Percentiles rank a stretch among this genome's conserved stretches.
Conservation (phyloP, 805 yeast genomes). For the Ogataea haglerorum region DNA sequence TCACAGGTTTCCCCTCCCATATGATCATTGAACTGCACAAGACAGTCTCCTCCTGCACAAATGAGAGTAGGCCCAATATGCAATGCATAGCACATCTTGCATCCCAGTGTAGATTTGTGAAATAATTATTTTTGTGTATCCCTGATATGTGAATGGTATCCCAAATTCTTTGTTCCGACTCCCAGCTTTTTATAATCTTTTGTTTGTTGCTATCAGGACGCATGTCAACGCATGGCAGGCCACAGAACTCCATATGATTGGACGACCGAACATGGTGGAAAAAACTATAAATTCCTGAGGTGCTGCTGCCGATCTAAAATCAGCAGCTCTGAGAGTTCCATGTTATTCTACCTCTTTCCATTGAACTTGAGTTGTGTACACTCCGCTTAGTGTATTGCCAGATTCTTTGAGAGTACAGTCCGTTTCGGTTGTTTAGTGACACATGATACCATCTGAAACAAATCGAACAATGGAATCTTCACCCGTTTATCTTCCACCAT, state of each 20-base stretch:
- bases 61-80: background rate
- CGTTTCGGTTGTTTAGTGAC: background rate
- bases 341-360: constrained; percentile 7
- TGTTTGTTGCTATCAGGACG: constrained; percentile 7
- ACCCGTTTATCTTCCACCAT: constrained; percentile 9
- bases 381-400: constrained; percentile 5
- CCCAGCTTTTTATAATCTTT: constrained; percentile 2
- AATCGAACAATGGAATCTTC: constrained; percentile 14
- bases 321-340: constrained; percentile 8
- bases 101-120: background rate
- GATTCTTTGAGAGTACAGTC: background rate
- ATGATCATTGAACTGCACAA: no score
- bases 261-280: constrained; percentile 5
- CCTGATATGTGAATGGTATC: constrained; percentile 1
- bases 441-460: constrained; percentile 8
- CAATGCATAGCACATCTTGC: constrained; percentile 1
- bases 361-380: constrained; percentile 4
- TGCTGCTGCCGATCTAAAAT: constrained; percentile 1
- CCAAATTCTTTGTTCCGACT: constrained; percentile 4
- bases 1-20: no score
- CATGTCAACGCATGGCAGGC: constrained; percentile 7
- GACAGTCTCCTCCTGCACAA: background rate
- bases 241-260: constrained; percentile 1
- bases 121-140: constrained; percentile 3
- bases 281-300: constrained; percentile 8